These are phyloP conservation scores for Trichoderma breve DNA, from an alignment of 2,329 filamentous ascomycete genomes.

Conservation along the genomic window DNA sequence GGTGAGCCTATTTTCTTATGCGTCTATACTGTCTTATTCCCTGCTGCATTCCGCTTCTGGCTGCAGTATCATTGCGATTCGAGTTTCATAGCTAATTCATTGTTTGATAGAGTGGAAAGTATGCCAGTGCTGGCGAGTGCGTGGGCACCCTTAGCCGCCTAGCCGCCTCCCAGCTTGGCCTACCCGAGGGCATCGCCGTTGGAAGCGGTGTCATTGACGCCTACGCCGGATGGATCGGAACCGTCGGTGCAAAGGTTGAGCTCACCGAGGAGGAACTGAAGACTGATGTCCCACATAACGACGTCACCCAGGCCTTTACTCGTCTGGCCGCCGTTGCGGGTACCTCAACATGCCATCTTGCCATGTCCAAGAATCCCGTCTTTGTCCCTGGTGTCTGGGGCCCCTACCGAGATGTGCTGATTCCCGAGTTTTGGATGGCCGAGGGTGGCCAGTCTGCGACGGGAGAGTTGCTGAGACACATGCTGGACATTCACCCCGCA, in stretches of 20 bases:
- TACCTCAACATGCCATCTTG: constrained; percentile 95
- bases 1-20: constrained; percentile 59
- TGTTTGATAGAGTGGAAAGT: constrained; percentile 73
- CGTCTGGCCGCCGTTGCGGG: constrained; percentile 91
- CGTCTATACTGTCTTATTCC: constrained; percentile 23
- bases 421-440: constrained; percentile 93
- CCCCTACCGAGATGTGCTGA: constrained; percentile 88
- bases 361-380: constrained; percentile 88
- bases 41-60: constrained; percentile 2
- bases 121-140: constrained; percentile 86
- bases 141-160: constrained; percentile 82
- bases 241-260: constrained; percentile 93
- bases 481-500: constrained; percentile 91
- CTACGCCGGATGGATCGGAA: constrained; percentile 98
- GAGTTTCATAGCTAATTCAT: background rate
- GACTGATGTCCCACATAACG: constrained; percentile 68
- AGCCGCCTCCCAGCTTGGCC: constrained; percentile 77
- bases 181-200: constrained; percentile 83
- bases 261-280: constrained; percentile 66
- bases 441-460: constrained; percentile 97
- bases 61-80: background rate
- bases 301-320: constrained; percentile 88
- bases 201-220: constrained; percentile 97
- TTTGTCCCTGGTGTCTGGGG: constrained; percentile 98
- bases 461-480: constrained; percentile 88